These are phyloP conservation scores for Orbilia javanica DNA, from an alignment of 2,329 filamentous ascomycete species.

Conservation along the genomic window DNA sequence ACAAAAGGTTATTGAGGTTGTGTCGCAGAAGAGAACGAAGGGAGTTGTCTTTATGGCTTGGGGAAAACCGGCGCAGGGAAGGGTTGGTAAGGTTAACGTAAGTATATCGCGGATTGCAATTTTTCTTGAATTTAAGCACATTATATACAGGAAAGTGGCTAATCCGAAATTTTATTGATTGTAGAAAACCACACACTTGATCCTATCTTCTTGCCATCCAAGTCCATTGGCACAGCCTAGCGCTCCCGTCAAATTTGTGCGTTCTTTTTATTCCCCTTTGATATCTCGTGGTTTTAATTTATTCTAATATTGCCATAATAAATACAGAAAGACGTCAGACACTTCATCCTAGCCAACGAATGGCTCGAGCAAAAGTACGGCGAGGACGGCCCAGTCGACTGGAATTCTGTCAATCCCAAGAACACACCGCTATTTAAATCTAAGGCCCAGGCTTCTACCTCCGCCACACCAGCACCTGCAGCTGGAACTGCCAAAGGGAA, in stretches of 20 bases:
- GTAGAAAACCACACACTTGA: slow-evolving; percentile 76
- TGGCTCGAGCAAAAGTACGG: slow-evolving; percentile 87
- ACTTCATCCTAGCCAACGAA: slow-evolving; percentile 84
- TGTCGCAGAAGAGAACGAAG: slow-evolving; percentile 78
- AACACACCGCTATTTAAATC: slow-evolving; percentile 39
- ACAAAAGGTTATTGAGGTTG: slow-evolving; percentile 88
- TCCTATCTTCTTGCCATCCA: slow-evolving; percentile 89
- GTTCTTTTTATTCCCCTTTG: slow-evolving; percentile 58
- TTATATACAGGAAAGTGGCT: neutral
- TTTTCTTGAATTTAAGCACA: neutral
- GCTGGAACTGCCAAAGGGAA: slow-evolving; percentile 20
- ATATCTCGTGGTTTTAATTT: neutral
- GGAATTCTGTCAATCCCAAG: slow-evolving; percentile 72
- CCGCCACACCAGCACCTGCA: slow-evolving; percentile 29
- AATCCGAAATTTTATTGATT: neutral
- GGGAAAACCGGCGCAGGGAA: slow-evolving; percentile 85
- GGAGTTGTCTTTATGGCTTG: slow-evolving; percentile 97
- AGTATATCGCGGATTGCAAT: neutral
- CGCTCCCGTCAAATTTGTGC: slow-evolving; percentile 74
- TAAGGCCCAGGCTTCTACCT: slow-evolving; percentile 16
- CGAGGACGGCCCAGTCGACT: slow-evolving; percentile 83
- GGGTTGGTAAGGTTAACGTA: slow-evolving; percentile 78
- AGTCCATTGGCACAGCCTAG: slow-evolving; percentile 87
- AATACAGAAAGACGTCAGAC: slow-evolving; percentile 76
- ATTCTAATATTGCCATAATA: neutral